phyloP scores from a whole-genome alignment of 495 filamentous ascomycete species.

The Penicillium bovifimosum region DNA sequence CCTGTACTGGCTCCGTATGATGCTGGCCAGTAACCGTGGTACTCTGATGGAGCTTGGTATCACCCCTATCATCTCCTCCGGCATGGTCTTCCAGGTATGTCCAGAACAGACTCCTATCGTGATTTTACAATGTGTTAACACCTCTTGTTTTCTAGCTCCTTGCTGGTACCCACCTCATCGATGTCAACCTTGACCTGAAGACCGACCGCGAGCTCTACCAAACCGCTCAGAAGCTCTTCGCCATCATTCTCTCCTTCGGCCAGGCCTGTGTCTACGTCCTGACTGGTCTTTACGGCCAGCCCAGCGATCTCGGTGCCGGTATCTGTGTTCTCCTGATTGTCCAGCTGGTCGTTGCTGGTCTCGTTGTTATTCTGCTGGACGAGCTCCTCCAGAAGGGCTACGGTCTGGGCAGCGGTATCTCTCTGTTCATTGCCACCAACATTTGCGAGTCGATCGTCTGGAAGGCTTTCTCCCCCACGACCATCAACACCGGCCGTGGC shows the following conservation, averaged over 20 bases:
- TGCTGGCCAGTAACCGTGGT: slow-evolving; percentile 98
- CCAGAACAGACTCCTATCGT: background rate
- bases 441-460: slow-evolving; percentile 99
- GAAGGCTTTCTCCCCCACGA: slow-evolving; percentile 99
- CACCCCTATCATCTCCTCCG: slow-evolving; percentile 97
- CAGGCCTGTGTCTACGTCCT: slow-evolving; percentile 96
- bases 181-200: slow-evolving; percentile 99
- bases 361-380: slow-evolving; percentile 98
- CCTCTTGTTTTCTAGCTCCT: slow-evolving; percentile 54
- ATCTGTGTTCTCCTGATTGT: slow-evolving; percentile 96
- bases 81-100: slow-evolving; percentile 94
- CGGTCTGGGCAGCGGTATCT: slow-evolving; percentile 96
- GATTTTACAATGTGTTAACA: slow-evolving; percentile 19
- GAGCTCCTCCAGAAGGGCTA: slow-evolving; percentile 99
- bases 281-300: slow-evolving; percentile 95
- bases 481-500: slow-evolving; percentile 98
- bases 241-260: slow-evolving; percentile 94
- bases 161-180: slow-evolving; percentile 98
- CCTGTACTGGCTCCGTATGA: slow-evolving; percentile 99
- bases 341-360: slow-evolving; percentile 91
- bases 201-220: slow-evolving; percentile 99
- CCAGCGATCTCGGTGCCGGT: slow-evolving; percentile 92
- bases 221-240: slow-evolving; percentile 99
- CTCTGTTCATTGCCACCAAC: slow-evolving; percentile 99
- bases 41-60: slow-evolving; percentile 99